These are phyloP conservation scores for Lachnellula arida DNA, from an alignment of 2,329 filamentous ascomycete genomes.

Conservation along the genomic window DNA sequence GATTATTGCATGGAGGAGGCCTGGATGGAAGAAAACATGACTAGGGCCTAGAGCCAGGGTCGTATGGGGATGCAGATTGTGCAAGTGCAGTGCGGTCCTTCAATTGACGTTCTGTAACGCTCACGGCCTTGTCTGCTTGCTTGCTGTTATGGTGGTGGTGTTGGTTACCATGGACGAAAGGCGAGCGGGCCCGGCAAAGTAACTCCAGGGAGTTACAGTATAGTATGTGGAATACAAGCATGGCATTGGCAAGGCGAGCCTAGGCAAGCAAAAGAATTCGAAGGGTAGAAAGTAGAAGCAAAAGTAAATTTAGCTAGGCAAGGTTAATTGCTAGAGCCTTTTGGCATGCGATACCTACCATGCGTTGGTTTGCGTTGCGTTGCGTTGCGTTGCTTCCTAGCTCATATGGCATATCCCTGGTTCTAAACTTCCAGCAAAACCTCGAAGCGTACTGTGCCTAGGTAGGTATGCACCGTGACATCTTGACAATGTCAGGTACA, in stretches of 20 bases:
- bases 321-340: not conserved
- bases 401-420: not conserved
- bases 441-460: not conserved
- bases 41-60: conserved; percentile 3
- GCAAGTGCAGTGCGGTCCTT: not conserved
- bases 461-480: too few species aligned
- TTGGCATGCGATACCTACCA: not conserved
- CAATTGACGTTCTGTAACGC: conserved; percentile 9
- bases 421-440: not conserved
- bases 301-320: not conserved
- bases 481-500: not conserved
- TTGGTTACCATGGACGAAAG: conserved; percentile 6
- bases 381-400: not conserved
- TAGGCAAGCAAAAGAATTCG: not conserved
- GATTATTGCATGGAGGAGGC: conserved; percentile 6
- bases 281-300: not conserved
- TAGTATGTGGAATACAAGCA: not conserved
- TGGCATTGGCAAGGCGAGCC: not conserved
- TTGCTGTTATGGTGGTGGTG: not conserved
- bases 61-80: not conserved
- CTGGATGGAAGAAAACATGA: conserved; percentile 3
- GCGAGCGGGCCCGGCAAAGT: conserved; percentile 8
- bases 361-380: not conserved
- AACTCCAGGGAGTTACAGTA: not conserved
- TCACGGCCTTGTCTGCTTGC: not conserved